These are phyloP conservation scores for Gloeostereum incarnatum DNA, from an alignment of 768 basidiomycete genomes.

Conservation along the genomic window DNA sequence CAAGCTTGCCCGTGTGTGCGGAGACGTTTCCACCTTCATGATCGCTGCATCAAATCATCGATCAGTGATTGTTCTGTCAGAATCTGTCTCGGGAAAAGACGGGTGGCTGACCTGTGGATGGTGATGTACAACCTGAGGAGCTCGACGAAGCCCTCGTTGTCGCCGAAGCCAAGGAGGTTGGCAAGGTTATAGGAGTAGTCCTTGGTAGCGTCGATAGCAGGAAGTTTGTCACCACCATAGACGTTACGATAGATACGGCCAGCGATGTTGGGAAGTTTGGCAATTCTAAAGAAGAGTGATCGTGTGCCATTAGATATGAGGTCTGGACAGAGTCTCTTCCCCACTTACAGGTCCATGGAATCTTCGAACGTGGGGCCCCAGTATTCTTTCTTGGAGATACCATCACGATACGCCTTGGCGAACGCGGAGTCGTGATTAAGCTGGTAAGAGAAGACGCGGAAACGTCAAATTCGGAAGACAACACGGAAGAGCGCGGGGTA, in stretches of 20 bases:
- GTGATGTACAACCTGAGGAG: slow-evolving; percentile 94
- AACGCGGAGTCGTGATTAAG: slow-evolving; percentile 95
- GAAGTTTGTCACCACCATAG: slow-evolving; percentile 81
- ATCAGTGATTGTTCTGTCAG: not conserved
- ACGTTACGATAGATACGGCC: slow-evolving; percentile 88
- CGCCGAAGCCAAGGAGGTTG: slow-evolving; percentile 85
- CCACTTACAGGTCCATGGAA: slow-evolving; percentile 69
- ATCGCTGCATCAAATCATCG: slow-evolving; percentile 38
- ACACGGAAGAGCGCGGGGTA: slow-evolving; percentile 7
- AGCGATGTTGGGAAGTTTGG: slow-evolving; percentile 94
- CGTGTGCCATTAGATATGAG: slow-evolving; percentile 2
- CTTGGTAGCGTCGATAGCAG: slow-evolving; percentile 72
- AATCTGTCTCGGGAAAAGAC: not conserved
- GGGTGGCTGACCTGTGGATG: slow-evolving; percentile 77
- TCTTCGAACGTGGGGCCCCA: slow-evolving; percentile 93
- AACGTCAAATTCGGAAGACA: slow-evolving; percentile 2
- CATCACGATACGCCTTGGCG: slow-evolving; percentile 89
- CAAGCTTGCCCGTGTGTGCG: slow-evolving; percentile 87
- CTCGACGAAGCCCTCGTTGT: slow-evolving; percentile 84
- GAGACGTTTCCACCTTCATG: slow-evolving; percentile 99
- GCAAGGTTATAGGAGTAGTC: slow-evolving; percentile 90
- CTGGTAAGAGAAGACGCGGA: slow-evolving; percentile 26
- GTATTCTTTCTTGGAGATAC: slow-evolving; percentile 92
- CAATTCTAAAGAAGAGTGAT: slow-evolving; percentile 49
- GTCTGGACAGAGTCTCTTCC: not conserved